phyloP scores from a whole-genome alignment of 345 rosid genomes.

The Corchorus capsularis region DNA sequence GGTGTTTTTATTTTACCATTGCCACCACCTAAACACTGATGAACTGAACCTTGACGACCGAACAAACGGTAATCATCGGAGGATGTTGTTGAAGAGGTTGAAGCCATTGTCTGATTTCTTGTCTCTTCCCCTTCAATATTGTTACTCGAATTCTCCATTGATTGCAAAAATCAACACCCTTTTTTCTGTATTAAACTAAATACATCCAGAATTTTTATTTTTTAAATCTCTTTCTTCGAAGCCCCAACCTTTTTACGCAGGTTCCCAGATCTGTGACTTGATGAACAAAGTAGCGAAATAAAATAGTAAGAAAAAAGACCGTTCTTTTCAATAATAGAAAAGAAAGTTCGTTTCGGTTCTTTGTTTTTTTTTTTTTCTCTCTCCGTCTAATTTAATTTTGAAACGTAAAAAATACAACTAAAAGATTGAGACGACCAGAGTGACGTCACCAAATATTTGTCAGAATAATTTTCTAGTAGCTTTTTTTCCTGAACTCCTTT shows the following conservation, averaged over 20 bases:
- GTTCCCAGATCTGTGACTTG: neutral
- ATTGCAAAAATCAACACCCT: neutral
- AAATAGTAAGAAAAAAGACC: too few relatives aligned
- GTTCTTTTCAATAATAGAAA: neutral
- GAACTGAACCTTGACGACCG: conserved; percentile 18
- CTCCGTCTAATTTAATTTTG: neutral
- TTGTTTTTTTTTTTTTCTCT: neutral
- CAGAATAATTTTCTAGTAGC: neutral
- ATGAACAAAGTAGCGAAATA: neutral
- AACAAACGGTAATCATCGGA: conserved; percentile 10
- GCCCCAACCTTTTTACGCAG: neutral
- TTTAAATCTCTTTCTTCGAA: conserved; percentile 2
- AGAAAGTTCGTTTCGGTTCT: neutral
- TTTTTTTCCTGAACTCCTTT: neutral
- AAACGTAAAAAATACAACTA: neutral
- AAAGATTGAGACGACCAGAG: neutral
- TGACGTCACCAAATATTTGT: neutral
- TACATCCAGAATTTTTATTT: neutral
- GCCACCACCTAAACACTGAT: conserved; percentile 11
- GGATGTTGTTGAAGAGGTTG: conserved; percentile 5
- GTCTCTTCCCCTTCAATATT: neutral
- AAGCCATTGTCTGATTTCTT: conserved; percentile 9
- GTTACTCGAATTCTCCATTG: conserved; percentile 15
- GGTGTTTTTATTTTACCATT: neutral
- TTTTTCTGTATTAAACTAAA: neutral